phyloP scores from a whole-genome alignment of 495 filamentous ascomycete genomes.

The Neurospora terricola region DNA sequence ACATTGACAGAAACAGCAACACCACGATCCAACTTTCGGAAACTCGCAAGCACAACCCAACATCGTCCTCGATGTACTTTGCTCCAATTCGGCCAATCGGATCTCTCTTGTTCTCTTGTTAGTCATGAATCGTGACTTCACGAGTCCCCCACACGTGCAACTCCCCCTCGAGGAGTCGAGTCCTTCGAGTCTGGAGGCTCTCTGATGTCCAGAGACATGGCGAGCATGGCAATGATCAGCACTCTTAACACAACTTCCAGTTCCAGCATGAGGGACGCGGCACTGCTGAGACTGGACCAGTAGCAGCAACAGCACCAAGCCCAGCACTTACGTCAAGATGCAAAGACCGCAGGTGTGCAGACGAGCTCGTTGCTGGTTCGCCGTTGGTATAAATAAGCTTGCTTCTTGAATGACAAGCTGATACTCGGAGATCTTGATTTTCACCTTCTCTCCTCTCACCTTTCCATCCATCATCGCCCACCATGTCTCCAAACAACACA shows the following conservation, averaged over 20 bases:
- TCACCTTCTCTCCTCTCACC: not conserved
- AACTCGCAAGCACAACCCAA: not conserved
- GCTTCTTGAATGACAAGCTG: not conserved
- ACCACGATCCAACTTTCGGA: not conserved
- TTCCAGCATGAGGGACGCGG: not conserved
- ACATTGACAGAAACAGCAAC: not conserved
- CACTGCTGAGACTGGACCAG: not conserved
- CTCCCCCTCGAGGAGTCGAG: not conserved
- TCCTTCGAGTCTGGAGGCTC: not conserved
- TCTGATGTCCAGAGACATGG: not conserved
- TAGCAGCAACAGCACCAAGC: not conserved
- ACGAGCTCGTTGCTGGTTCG: not conserved
- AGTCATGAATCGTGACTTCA: not conserved
- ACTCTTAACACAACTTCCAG: not conserved
- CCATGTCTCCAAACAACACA: not conserved
- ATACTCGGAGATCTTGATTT: not conserved
- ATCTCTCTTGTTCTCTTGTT: not conserved
- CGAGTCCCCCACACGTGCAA: not conserved
- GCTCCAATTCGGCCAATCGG: not conserved
- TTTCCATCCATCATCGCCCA: not conserved
- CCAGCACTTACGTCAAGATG: not conserved
- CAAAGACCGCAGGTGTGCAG: not conserved
- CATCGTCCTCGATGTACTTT: not conserved
- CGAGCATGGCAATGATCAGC: not conserved
- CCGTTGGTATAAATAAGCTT: not conserved